These are phyloP conservation scores for Leishmania lainsoni DNA, from an alignment of 208 protist genomes.

Conservation along the genomic window DNA sequence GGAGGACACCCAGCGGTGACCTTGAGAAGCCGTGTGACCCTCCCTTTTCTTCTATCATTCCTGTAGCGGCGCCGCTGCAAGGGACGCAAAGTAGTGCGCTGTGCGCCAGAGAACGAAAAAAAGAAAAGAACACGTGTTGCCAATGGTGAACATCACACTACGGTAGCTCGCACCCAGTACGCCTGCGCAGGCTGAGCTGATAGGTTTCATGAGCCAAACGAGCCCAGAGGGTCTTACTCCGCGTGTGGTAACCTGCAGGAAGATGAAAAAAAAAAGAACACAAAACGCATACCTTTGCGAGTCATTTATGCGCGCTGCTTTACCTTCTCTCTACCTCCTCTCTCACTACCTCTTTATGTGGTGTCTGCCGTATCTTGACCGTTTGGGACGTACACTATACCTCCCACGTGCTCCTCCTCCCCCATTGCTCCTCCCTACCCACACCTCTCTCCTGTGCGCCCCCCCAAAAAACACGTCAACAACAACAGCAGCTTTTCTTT, in stretches of 20 bases:
- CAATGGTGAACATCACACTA: background rate
- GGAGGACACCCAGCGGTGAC: background rate
- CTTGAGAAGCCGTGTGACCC: background rate
- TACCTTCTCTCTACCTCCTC: background rate
- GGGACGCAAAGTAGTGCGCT: background rate
- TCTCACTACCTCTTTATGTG: background rate
- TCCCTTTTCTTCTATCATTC: background rate
- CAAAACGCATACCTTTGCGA: background rate
- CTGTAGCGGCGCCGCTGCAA: background rate
- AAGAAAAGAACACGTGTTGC: background rate
- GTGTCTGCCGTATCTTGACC: background rate
- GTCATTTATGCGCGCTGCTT: background rate
- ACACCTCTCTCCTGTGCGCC: no score
- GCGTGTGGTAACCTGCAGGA: no score
- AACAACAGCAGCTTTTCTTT: background rate
- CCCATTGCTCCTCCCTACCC: no score
- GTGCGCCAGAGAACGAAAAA: background rate
- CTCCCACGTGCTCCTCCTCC: background rate
- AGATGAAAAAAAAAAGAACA: no score
- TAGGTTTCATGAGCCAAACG: no score
- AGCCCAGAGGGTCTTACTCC: no score
- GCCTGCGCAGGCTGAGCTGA: background rate
- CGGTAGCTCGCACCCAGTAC: background rate
- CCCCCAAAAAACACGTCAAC: no score
- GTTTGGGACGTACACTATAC: background rate